A percentile compares a stretch with the other conserved stretches of the same genome.
Evolutionary conservation across 805 yeast species (phyloP).

Genomic region (Candida patagonica): DNA sequence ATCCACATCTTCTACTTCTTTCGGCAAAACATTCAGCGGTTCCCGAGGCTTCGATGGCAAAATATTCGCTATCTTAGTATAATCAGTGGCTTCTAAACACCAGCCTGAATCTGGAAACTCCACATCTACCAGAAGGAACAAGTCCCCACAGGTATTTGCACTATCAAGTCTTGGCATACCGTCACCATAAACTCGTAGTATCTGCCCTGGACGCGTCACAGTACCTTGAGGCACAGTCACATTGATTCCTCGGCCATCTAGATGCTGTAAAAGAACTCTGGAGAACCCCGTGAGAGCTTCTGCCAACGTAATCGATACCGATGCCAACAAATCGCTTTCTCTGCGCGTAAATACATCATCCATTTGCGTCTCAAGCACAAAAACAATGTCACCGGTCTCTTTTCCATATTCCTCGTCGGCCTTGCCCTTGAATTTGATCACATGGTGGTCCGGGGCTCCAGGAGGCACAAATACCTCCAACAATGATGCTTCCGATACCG

Average conservation of each 20-base stretch:
- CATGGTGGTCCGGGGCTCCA: constrained; percentile 59
- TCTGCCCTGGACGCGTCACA: constrained; percentile 70
- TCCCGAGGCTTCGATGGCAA: constrained; percentile 17
- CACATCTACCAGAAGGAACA: constrained; percentile 60
- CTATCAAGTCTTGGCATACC: constrained; percentile 68
- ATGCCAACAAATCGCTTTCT: constrained; percentile 56
- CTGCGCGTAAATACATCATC: constrained; percentile 43
- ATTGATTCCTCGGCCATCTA: constrained; percentile 69
- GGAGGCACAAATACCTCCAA: constrained; percentile 68
- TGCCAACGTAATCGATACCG: constrained; percentile 51
- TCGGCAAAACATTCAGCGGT: constrained; percentile 11
- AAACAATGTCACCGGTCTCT: constrained; percentile 66
- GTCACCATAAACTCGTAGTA: constrained; percentile 52
- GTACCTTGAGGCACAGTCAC: constrained; percentile 58
- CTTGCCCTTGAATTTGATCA: constrained; percentile 51
- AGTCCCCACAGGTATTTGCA: constrained; percentile 45
- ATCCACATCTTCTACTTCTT: constrained; percentile 20
- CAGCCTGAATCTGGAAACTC: constrained; percentile 81
- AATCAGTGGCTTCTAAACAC: constrained; percentile 67
- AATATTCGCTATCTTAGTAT: constrained; percentile 18
- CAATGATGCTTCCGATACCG: constrained; percentile 55
- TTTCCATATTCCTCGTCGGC: constrained; percentile 71
- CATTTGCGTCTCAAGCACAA: constrained; percentile 45
- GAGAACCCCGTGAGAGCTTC: constrained; percentile 83
- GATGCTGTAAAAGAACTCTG: constrained; percentile 52